Percentiles rank a stretch among this genome's conserved stretches.
Evolutionary conservation across 306 rosid species (phyloP).

Genomic region (Lotus japonicus): DNA sequence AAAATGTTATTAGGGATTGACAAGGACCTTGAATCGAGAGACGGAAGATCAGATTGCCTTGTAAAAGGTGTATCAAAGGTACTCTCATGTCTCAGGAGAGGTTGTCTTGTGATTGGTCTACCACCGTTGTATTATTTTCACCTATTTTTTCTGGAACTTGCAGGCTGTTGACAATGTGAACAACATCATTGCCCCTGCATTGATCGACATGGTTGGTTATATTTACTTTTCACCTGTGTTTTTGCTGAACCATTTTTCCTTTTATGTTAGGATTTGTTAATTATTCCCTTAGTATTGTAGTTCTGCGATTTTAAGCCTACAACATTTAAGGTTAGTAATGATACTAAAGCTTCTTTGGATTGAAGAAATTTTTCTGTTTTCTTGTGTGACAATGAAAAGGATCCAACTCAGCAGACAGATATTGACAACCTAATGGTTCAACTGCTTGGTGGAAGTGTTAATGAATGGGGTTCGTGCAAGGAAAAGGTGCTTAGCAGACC

Average conservation of each 20-base stretch:
- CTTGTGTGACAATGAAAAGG: constrained; percentile 39
- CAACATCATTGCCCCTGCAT: constrained; percentile 75
- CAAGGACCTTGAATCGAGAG: constrained; percentile 97
- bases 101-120: background rate
- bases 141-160: background rate
- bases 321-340: too few species aligned
- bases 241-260: background rate
- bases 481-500: constrained; percentile 56
- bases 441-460: constrained; percentile 87
- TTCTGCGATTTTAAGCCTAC: background rate
- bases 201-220: constrained; percentile 84
- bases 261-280: background rate
- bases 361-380: background rate
- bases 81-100: background rate
- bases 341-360: background rate
- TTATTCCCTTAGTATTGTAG: background rate
- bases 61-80: constrained; percentile 96
- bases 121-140: background rate
- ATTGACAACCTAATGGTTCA: constrained; percentile 94
- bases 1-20: constrained; percentile 79
- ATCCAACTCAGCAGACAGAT: constrained; percentile 67
- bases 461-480: constrained; percentile 99
- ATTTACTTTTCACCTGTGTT: background rate
- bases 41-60: constrained; percentile 94
- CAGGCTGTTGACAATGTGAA: constrained; percentile 90